Conservation (phyloP, 768 basidiomycete species). For the Boletus huronensis region DNA sequence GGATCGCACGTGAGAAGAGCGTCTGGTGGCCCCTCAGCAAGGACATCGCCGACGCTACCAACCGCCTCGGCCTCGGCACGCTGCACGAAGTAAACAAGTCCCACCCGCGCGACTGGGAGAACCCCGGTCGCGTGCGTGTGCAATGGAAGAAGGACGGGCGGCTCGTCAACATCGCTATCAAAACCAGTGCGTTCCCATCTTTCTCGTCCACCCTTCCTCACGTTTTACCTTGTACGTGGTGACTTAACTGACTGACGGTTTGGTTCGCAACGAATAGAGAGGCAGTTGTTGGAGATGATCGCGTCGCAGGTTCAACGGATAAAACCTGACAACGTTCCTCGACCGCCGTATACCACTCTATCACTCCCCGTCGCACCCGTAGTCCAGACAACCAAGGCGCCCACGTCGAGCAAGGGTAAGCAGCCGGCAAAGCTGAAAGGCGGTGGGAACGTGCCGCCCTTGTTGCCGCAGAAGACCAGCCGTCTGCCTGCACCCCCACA, state of each 20-base stretch:
- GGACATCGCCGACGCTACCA: conserved; percentile 85
- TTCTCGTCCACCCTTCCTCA: neutral
- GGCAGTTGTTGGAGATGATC: conserved; percentile 73
- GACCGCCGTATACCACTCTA: conserved; percentile 52
- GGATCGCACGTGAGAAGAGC: conserved; percentile 73
- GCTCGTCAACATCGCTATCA: conserved; percentile 63
- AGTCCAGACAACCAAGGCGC: conserved; percentile 30
- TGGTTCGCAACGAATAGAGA: conserved; percentile 47
- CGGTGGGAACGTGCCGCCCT: conserved; percentile 30
- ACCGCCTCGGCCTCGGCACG: conserved; percentile 69
- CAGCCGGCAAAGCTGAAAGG: conserved; percentile 47
- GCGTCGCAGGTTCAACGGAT: conserved; percentile 66
- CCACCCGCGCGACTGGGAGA: conserved; percentile 97
- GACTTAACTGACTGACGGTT: neutral
- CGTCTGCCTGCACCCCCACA: conserved; percentile 72
- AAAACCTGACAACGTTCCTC: conserved; percentile 69
- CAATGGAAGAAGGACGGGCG: conserved; percentile 83
- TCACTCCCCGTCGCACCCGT: conserved; percentile 28
- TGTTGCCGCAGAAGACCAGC: conserved; percentile 27
- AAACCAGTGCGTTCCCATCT: conserved; percentile 59
- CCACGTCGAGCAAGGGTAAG: conserved; percentile 45
- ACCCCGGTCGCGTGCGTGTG: conserved; percentile 92
- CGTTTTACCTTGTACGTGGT: neutral
- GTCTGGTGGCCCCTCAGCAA: conserved; percentile 96
- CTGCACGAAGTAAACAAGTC: conserved; percentile 87